Percentiles rank a stretch among this genome's conserved stretches.
Conservation (phyloP, 371 early-diverging fungal species). For the Synchytrium microbalum region DNA sequence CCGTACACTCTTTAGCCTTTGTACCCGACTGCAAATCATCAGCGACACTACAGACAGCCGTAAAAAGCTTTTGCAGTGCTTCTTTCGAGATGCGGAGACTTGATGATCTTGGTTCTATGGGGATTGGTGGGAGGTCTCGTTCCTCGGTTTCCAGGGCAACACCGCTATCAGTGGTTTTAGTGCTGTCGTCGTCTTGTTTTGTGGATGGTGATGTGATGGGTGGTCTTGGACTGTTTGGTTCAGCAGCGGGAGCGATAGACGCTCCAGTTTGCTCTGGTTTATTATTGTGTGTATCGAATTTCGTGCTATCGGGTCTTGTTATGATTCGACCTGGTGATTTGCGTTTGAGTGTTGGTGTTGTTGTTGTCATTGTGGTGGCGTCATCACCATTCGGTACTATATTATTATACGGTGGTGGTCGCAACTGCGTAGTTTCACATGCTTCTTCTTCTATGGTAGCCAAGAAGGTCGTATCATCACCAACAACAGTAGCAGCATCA, state of each 20-base stretch:
- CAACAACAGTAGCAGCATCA: neutral
- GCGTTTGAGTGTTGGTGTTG: neutral
- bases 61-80: slow-evolving; percentile 3
- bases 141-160: neutral
- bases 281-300: too few relatives aligned
- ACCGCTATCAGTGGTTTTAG: neutral
- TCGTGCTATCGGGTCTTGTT: neutral
- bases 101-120: neutral
- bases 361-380: neutral
- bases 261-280: neutral
- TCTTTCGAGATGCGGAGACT: neutral
- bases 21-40: slow-evolving; percentile 45
- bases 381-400: too few relatives aligned
- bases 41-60: slow-evolving; percentile 39
- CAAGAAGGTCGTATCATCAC: neutral
- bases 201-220: neutral
- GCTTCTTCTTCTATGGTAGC: neutral
- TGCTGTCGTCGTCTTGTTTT: neutral
- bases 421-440: too few relatives aligned
- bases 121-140: neutral
- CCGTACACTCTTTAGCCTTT: slow-evolving; percentile 36
- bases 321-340: neutral
- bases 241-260: neutral
- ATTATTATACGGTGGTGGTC: too few relatives aligned
- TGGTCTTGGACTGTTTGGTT: neutral